Conservation (phyloP, 2,329 filamentous ascomycete species). For the Ilyonectria sp. region DNA sequence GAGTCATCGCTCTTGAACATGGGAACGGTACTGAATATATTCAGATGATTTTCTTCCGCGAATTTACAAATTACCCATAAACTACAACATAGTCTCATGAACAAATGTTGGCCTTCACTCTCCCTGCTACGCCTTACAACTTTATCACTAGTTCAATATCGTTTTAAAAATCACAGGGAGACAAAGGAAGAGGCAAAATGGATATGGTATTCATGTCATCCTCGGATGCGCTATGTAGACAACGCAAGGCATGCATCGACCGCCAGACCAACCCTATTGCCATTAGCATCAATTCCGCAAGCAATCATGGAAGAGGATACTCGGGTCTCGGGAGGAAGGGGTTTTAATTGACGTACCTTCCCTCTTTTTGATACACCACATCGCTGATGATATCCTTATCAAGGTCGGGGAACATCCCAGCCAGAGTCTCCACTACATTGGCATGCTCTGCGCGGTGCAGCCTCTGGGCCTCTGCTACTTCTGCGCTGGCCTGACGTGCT, state of each 20-base stretch:
- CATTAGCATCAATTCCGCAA: conserved; percentile 33
- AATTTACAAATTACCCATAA: no score
- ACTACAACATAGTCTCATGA: no score
- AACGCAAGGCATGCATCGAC: conserved; percentile 88
- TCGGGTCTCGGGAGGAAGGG: not conserved
- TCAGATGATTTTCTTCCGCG: no score
- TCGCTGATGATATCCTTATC: conserved; percentile 96
- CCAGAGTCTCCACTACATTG: conserved; percentile 93
- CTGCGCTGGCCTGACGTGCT: conserved; percentile 90
- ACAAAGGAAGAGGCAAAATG: conserved; percentile 9
- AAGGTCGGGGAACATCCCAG: conserved; percentile 96
- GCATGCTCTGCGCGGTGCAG: conserved; percentile 88
- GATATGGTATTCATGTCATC: conserved; percentile 23
- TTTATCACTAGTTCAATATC: not conserved
- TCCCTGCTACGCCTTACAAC: not conserved
- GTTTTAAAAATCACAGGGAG: not conserved
- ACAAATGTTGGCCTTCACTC: no score
- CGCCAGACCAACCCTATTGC: conserved; percentile 81
- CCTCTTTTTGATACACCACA: conserved; percentile 95
- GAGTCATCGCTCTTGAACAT: no score
- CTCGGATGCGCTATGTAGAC: conserved; percentile 55
- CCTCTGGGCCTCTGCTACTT: conserved; percentile 87
- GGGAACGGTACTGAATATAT: no score
- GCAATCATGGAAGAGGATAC: not conserved
- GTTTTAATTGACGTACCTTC: conserved; percentile 74